phyloP scores from a whole-genome alignment of 2,329 filamentous ascomycete genomes.

The Claviceps humidiphila region DNA sequence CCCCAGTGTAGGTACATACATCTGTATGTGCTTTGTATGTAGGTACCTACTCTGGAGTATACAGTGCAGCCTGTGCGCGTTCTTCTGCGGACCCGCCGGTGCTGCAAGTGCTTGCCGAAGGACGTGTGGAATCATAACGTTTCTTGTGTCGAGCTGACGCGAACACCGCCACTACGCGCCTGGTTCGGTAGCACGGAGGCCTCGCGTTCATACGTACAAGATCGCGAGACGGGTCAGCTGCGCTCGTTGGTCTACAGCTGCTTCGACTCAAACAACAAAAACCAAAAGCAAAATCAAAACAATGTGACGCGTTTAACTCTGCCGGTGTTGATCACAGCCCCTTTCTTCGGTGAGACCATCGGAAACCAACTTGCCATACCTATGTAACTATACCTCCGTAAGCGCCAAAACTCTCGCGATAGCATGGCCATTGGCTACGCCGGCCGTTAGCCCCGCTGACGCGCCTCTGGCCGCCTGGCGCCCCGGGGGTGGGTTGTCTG shows the following conservation, averaged over 20 bases:
- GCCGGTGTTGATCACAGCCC: background rate
- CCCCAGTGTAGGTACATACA: background rate
- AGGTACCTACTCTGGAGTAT: background rate
- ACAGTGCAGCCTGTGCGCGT: no score
- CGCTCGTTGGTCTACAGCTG: constrained; percentile 3
- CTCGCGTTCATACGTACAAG: background rate
- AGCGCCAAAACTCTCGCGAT: background rate
- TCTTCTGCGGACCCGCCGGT: no score
- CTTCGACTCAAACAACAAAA: background rate
- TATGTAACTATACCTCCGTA: no score
- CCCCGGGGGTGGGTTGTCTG: no score
- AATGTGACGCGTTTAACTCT: background rate
- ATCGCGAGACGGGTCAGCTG: background rate
- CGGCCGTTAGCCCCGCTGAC: constrained; percentile 2
- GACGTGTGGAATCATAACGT: no score
- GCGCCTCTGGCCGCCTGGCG: constrained; percentile 4
- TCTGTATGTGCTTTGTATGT: background rate
- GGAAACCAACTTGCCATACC: background rate
- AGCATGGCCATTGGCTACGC: background rate
- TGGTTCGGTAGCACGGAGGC: background rate
- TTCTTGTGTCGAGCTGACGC: no score
- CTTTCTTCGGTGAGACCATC: constrained; percentile 1
- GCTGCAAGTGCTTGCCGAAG: no score
- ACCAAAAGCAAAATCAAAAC: background rate
- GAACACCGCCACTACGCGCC: background rate